Conservation (phyloP, 257 asterid species). For the Cynanchum wilfordii region DNA sequence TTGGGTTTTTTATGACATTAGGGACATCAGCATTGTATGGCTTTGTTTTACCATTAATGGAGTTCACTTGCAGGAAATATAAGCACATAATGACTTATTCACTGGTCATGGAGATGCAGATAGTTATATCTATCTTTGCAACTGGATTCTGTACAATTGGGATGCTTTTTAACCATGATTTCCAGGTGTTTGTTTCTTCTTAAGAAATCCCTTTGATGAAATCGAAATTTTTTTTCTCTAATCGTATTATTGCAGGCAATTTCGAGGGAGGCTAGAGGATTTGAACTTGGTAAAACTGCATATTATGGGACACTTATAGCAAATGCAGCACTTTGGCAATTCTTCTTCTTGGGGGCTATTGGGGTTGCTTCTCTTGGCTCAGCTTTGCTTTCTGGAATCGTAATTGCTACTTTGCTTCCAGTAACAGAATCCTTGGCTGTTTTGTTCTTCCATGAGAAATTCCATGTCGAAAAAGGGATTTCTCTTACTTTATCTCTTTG, state of each 20-base stretch:
- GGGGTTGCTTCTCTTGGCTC: constrained; percentile 25
- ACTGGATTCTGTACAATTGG: constrained; percentile 28
- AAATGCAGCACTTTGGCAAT: constrained; percentile 16
- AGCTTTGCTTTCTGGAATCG: constrained; percentile 25
- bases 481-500: constrained; percentile 28
- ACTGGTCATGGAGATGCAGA: constrained; percentile 28
- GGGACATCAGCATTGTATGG: constrained; percentile 33
- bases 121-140: constrained; percentile 23
- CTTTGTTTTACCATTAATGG: constrained; percentile 24
- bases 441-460: constrained; percentile 19
- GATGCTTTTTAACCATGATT: constrained; percentile 29
- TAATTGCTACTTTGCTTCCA: constrained; percentile 25
- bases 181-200: constrained; percentile 13
- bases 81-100: constrained; percentile 22
- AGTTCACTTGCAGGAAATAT: constrained; percentile 20
- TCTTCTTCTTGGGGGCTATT: constrained; percentile 22
- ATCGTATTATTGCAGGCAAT: constrained; percentile 19
- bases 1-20: constrained; percentile 27
- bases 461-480: constrained; percentile 24
- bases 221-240: neutral
- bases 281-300: constrained; percentile 18
- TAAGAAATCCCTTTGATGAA: no score
- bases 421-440: constrained; percentile 22
- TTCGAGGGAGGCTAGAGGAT: constrained; percentile 20
- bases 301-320: constrained; percentile 18